Percentiles rank a stretch among this genome's conserved stretches.
Evolutionary conservation across 1,139 yeast genomes (phyloP).

Genomic region (Wickerhamomyces sp.): DNA sequence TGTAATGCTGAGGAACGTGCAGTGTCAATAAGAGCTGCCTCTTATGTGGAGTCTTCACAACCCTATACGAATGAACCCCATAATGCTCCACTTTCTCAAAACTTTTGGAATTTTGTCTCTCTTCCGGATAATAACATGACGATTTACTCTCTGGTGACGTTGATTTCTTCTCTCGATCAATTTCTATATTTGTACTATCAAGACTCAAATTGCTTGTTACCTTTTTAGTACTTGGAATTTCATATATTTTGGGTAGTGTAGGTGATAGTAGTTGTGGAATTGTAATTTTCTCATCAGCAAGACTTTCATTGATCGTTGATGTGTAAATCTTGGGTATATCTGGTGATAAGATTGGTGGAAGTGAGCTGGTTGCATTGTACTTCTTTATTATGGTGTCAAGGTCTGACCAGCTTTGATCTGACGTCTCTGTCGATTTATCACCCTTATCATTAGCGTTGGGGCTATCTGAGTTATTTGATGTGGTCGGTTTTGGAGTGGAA

Average conservation of each 20-base stretch:
- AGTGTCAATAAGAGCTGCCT: constrained; percentile 8
- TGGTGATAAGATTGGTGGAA: constrained; percentile 9
- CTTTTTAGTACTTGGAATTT: background rate
- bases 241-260: constrained; percentile 17
- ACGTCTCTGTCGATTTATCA: background rate
- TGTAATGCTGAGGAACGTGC: constrained; percentile 14
- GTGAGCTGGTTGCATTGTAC: background rate
- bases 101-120: constrained; percentile 1
- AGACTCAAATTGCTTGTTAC: background rate
- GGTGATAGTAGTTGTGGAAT: constrained; percentile 19
- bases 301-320: background rate
- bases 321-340: constrained; percentile 3
- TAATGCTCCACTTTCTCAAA: constrained; percentile 9
- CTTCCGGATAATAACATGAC: background rate
- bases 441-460: background rate
- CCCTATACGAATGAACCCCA: constrained; percentile 10
- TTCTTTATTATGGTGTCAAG: constrained; percentile 1
- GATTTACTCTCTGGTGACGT: too few species aligned
- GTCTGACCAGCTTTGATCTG: constrained; percentile 1
- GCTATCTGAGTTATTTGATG: background rate
- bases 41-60: background rate
- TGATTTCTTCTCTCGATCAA: background rate
- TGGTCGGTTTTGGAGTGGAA: too few species aligned
- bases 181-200: background rate
- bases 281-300: background rate